Evolutionary conservation across 2,329 filamentous ascomycete genomes (phyloP), one percentile per base, ranked within the genome.

Genomic region (Simplicillium aogashimaense): DNA sequence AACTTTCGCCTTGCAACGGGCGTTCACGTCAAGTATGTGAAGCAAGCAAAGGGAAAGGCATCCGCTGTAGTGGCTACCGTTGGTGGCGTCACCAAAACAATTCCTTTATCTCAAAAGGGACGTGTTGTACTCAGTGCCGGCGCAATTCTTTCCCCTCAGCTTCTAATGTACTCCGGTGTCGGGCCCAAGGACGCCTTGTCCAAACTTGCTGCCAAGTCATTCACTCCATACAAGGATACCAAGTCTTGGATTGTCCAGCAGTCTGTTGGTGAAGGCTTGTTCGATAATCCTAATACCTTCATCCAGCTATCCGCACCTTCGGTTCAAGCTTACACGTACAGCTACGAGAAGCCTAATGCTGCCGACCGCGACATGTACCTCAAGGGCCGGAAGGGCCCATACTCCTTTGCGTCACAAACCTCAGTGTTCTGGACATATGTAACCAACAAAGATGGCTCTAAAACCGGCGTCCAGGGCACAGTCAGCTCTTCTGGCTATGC

Each of bases 211-310:
- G 39, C 35, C 1, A 41, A 35, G 18, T 37, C 35, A 3, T 37
- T 51, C 8, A 45, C 53, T 0, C 43, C 53, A 2, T 50, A 51
- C 36, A 48, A 49, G 3, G 53, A 56, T 7, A 55, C 63, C 0
- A 50, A 47, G 16, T 44, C 42, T 3, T 74, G 70, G 70, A 62
- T 76, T 43, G 64, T 68, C 50, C 70, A 69, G 49, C 60, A 60
- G 0, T 58, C 61, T 4, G 64, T 76, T 4, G 72, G 72, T 34
- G 55, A 62, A 12, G 65, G 65, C 29, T 63, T 75, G 20, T 76
- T 73, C 45, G 71, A 74, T 49, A 76, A 75, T 48, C 70, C 72
- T 5, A 74, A 74, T 45, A 74, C 70, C 2, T 72, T 69, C 44
- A 69, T 74, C 50, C 65, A 69, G 46, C 57, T 74, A 2, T 59